Percentiles rank a stretch among this genome's conserved stretches.
Evolutionary conservation across 1,139 yeast species (phyloP).

Genomic region (Petasospora rhodanensis): DNA sequence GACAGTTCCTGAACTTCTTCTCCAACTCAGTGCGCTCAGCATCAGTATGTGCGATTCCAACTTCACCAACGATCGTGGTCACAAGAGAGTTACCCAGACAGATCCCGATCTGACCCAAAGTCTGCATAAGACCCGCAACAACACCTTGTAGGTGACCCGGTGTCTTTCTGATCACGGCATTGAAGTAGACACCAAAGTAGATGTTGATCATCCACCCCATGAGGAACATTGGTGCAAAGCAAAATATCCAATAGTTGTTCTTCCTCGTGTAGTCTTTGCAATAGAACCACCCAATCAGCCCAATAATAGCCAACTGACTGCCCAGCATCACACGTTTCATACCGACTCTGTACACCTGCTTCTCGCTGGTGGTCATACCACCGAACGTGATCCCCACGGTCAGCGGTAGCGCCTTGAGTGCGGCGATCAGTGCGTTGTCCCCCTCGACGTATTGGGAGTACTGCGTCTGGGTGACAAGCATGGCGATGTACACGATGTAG

Average conservation of each 20-base stretch:
- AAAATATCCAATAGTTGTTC: conserved; percentile 28
- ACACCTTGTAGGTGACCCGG: conserved; percentile 31
- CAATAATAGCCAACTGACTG: conserved; percentile 11
- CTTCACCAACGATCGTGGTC: conserved; percentile 17
- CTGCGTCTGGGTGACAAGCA: too few relatives aligned
- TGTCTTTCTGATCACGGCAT: conserved; percentile 25
- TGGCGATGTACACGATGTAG: too few relatives aligned
- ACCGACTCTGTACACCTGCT: conserved; percentile 15
- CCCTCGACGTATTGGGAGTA: conserved; percentile 17
- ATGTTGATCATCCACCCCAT: conserved; percentile 20
- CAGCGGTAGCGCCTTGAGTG: conserved; percentile 26
- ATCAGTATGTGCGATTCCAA: background rate
- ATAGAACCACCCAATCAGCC: conserved; percentile 22
- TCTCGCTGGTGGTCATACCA: conserved; percentile 10
- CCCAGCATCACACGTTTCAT: conserved; percentile 20
- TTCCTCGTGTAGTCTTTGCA: conserved; percentile 15
- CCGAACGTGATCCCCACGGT: conserved; percentile 10
- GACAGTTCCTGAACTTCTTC: background rate
- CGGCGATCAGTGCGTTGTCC: conserved; percentile 26
- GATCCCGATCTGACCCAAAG: conserved; percentile 27
- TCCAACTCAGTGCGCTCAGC: background rate
- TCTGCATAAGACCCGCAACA: conserved; percentile 29
- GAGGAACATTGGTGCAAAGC: conserved; percentile 18
- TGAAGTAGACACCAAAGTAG: conserved; percentile 11
- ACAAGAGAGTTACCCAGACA: conserved; percentile 16